Evolutionary conservation across 2,329 filamentous ascomycete genomes (phyloP).

Genomic region (Drechslera avenae): DNA sequence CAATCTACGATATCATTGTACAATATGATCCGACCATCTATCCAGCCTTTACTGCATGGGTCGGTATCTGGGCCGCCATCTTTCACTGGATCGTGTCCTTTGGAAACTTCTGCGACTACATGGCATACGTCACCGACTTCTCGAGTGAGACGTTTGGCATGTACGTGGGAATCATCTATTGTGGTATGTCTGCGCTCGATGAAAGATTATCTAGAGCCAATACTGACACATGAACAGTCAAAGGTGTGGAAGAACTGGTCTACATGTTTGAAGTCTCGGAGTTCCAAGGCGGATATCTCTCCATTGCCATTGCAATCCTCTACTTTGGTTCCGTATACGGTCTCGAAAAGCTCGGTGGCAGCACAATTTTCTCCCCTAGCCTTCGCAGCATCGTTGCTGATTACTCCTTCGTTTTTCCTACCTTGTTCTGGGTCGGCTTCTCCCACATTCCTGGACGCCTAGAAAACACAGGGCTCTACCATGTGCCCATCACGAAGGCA

Average conservation of each 20-base stretch:
- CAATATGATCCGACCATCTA: slow-evolving; percentile 58
- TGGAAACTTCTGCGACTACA: slow-evolving; percentile 61
- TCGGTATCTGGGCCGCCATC: slow-evolving; percentile 62
- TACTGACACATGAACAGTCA: slow-evolving; percentile 47
- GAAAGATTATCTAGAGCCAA: too few relatives aligned
- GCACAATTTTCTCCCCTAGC: slow-evolving; percentile 52
- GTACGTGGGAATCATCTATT: slow-evolving; percentile 63
- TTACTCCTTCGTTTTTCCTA: slow-evolving; percentile 56
- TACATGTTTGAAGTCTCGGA: slow-evolving; percentile 55
- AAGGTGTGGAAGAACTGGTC: slow-evolving; percentile 62
- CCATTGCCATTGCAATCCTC: slow-evolving; percentile 57
- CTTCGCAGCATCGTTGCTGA: slow-evolving; percentile 57
- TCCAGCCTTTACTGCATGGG: slow-evolving; percentile 61
- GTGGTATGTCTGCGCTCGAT: slow-evolving; percentile 45
- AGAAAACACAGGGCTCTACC: slow-evolving; percentile 48
- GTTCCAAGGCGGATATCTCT: slow-evolving; percentile 54
- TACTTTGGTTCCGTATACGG: slow-evolving; percentile 59
- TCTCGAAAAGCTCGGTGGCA: slow-evolving; percentile 56
- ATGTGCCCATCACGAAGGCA: slow-evolving; percentile 51
- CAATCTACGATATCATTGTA: slow-evolving; percentile 62
- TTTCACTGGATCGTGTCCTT: slow-evolving; percentile 62
- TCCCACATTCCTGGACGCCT: slow-evolving; percentile 58
- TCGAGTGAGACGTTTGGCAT: slow-evolving; percentile 60
- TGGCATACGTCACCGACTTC: slow-evolving; percentile 64
- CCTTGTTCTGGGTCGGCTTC: slow-evolving; percentile 61